Evolutionary conservation across 257 asterid species (phyloP), one percentile per base, ranked within the genome.

Genomic region (Nicotiana sylvestris): DNA sequence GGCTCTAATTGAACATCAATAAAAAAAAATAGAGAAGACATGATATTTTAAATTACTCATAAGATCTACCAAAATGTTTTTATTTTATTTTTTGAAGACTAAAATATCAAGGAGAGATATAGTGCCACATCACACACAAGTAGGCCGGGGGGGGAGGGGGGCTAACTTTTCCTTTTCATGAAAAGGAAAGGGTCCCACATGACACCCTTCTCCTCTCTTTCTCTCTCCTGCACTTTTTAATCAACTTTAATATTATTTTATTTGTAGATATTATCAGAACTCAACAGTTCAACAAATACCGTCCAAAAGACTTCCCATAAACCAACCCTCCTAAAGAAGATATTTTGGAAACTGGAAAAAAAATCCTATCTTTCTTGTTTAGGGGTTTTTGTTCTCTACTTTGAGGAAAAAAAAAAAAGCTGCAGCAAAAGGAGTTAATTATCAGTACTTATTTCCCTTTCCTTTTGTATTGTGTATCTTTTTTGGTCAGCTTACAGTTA

Each of bases 111-210:
- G 49, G 49, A 43, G 10, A 7, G 49, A 43, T 7, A 43, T 8
- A 7, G 49, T 43, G 49, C 49, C 49, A 43, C 49, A 43, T 43
- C 49, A 43, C 49, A 43, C 49, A 5, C 43, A 7, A 43, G 10
- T 7, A 43, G 2, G 0, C 17, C 16, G 21, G 0, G 13, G 9
- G 57, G 53, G 4, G 5, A 4, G 18, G n/a, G 91, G 91, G 87
- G 88, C 89, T 83, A 87, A 90, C 86, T 21, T 85, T 84, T 80
- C 77, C 78, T 60, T 87, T 82, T 81, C 84, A 82, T 86, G 89
- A 88, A 72, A 88, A 87, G 87, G 88, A 79, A 84, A 83, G 85
- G 91, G 89, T 15, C 90, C 95, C 93, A 91, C 88, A 82, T 81
- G 81, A 55, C 77, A 62, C n/a, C 77, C 83, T 84, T 81, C 18